Base-by-base conservation (phyloP, 1,284 basidiomycete species). In the Thelephora terrestris region DNA sequence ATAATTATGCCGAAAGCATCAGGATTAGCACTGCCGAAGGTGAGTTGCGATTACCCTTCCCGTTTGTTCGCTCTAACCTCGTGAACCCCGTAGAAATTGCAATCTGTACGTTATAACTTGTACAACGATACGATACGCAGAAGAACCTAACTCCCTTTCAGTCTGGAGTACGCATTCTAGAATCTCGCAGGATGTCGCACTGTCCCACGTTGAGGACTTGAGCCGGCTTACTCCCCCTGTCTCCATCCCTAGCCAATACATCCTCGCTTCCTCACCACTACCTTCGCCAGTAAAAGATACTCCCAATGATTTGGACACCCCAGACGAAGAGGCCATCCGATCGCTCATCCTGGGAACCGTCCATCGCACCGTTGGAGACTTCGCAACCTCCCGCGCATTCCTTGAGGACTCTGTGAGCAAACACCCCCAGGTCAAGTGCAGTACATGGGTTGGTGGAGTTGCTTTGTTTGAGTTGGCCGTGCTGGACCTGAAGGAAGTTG, bases 91-190 rank as follows among this genome's bases (percentile, higher is more conserved):
- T 45, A 78, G 81, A 83, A 58, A 66, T 81, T 27, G 75, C 62
- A 7, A 70, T 83, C 38, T 83, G 81, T 82, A 55, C 57, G 76
- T 65, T 16, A n/a, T 37, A 27, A 5, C 32, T 37, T 27, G 43
- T 40, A 2, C 38, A 7, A n/a, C 12, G 29, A 12, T 32, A 9
- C 29, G 9, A 32, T 32, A 32, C 12, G 7, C 14, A 12, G 20
- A 45, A 20, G 24, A 35, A 46, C 20, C 47, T 46, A 32, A 43
- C 37, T 24, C 48, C 39, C 7, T 10, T n/a, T n/a, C 20, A 85
- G 81, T 86, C 64, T 86, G 84, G 84, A 87, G 86, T 56, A 80
- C 73, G 0, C 79, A 85, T 55, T 61, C 73, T 12, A 74, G 81
- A 7, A 74, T 84, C 32, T 64, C 69, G 6, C 64, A 66, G 23